Evolutionary conservation across 345 rosid genomes (phyloP).

Genomic region (Microthlaspi erraticum): DNA sequence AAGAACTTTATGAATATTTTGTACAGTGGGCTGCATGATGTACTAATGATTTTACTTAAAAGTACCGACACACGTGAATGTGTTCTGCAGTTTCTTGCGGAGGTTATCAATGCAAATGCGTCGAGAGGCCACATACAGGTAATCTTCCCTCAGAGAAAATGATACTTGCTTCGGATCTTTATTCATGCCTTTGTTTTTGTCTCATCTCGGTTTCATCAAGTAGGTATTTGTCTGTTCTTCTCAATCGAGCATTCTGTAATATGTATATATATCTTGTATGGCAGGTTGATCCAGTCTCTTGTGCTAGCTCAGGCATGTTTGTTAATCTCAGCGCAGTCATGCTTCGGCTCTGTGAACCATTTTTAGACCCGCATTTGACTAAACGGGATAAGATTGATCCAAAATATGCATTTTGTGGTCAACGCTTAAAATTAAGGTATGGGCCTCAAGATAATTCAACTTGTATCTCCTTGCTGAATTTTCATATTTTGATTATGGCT

Average conservation of each 20-base stretch:
- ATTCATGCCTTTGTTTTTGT: not conserved
- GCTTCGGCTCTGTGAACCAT: constrained; percentile 94
- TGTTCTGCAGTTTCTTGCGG: constrained; percentile 93
- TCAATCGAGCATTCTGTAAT: constrained; percentile 13
- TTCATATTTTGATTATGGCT: constrained; percentile 10
- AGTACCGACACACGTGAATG: constrained; percentile 74
- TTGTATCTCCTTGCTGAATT: constrained; percentile 7
- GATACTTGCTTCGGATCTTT: not conserved
- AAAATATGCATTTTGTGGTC: constrained; percentile 68
- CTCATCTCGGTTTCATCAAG: constrained; percentile 13
- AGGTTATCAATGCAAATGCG: constrained; percentile 89
- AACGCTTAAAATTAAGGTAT: constrained; percentile 85
- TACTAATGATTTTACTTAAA: constrained; percentile 72
- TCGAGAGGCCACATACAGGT: constrained; percentile 96
- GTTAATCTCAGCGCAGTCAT: constrained; percentile 93
- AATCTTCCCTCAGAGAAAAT: not conserved
- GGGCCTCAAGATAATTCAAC: constrained; percentile 18
- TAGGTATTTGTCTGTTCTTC: constrained; percentile 12
- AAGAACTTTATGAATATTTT: constrained; percentile 78
- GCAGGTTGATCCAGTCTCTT: constrained; percentile 91
- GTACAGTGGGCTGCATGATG: constrained; percentile 71
- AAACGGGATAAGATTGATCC: constrained; percentile 92
- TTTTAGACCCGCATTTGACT: constrained; percentile 75
- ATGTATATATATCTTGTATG: constrained; percentile 38
- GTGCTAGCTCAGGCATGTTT: constrained; percentile 99